A percentile compares a stretch with the other conserved stretches of the same genome.
Evolutionary conservation across 2,329 filamentous ascomycete species (phyloP).

Genomic region (Harringtonia aguacate): DNA sequence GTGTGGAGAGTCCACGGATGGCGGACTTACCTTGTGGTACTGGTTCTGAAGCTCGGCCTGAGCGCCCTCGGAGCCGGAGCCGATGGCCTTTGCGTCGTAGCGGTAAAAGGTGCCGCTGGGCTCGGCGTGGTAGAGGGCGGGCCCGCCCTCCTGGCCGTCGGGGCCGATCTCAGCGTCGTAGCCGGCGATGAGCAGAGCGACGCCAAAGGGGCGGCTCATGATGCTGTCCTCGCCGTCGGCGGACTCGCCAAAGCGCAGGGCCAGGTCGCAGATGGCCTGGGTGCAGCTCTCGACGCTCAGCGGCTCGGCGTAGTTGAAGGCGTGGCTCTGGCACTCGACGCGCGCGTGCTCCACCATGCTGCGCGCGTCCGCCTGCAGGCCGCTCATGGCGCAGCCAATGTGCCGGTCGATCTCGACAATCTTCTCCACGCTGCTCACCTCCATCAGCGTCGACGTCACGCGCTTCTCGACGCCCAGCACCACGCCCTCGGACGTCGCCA

Average conservation of each 20-base stretch:
- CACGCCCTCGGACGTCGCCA: conserved; percentile 89
- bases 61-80: conserved; percentile 91
- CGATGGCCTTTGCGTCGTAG: conserved; percentile 98
- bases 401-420: conserved; percentile 99
- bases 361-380: conserved; percentile 91
- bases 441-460: conserved; percentile 92
- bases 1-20: background rate
- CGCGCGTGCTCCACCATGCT: conserved; percentile 98
- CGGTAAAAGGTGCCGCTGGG: conserved; percentile 97
- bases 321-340: conserved; percentile 93
- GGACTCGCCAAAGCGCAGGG: conserved; percentile 91
- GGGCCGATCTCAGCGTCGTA: conserved; percentile 47
- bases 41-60: conserved; percentile 98
- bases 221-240: conserved; percentile 97
- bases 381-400: conserved; percentile 98
- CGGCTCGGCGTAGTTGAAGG: conserved; percentile 95
- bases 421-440: conserved; percentile 97
- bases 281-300: conserved; percentile 96
- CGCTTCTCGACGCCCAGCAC: conserved; percentile 98
- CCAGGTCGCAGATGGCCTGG: conserved; percentile 96
- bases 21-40: conserved; percentile 66
- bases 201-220: conserved; percentile 95
- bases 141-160: conserved; percentile 61
- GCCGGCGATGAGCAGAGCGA: conserved; percentile 90
- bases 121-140: conserved; percentile 94